Conservation (phyloP, 352 stramenopile species). For the Globisporangium radiosum region DNA sequence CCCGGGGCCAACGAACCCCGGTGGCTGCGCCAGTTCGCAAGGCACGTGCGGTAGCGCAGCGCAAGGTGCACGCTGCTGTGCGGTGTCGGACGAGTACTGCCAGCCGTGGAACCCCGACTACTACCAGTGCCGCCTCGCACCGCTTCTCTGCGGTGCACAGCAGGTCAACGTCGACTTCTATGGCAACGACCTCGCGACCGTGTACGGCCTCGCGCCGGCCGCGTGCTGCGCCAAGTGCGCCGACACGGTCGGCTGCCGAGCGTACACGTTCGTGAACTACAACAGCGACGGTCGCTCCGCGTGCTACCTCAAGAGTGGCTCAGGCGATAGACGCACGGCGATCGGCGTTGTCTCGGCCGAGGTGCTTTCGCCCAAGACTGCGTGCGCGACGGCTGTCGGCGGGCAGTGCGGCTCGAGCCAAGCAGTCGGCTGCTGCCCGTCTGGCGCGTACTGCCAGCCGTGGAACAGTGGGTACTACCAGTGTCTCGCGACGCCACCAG, state of each 20-base stretch:
- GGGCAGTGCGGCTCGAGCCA: not conserved
- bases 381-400: not conserved
- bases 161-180: constrained; percentile 13
- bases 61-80: constrained; percentile 4
- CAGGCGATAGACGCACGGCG: not conserved
- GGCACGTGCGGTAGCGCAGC: not conserved
- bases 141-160: constrained; percentile 1
- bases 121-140: constrained; percentile 19
- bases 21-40: not conserved
- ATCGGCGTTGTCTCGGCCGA: not conserved
- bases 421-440: constrained; percentile 1
- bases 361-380: not conserved
- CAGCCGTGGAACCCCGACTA: constrained; percentile 20
- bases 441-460: constrained; percentile 21
- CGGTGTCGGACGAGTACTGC: constrained; percentile 13
- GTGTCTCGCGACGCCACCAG: constrained; percentile 3
- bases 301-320: constrained; percentile 3
- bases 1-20: not conserved
- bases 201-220: constrained; percentile 4
- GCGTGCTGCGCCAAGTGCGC: constrained; percentile 13
- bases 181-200: constrained; percentile 7
- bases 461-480: constrained; percentile 23
- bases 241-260: constrained; percentile 17
- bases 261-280: constrained; percentile 29
- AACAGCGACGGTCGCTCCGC: constrained; percentile 2